Conservation (phyloP, 331 rosid genomes). For the Rhamnella rubrinervis region DNA sequence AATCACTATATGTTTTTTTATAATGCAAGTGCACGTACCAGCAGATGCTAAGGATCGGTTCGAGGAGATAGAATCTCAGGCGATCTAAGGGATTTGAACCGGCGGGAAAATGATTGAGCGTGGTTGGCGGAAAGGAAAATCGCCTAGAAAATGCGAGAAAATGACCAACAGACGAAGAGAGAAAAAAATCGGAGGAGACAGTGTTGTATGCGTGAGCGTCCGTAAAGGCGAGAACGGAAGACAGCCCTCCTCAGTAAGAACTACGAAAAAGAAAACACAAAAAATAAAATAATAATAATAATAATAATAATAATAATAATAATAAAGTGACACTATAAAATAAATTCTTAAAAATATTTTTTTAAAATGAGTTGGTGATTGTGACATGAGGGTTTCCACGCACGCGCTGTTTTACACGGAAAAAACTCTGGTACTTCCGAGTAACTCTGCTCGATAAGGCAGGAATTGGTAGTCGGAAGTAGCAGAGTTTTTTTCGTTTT, state of each 20-base stretch:
- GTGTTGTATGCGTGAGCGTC: not conserved
- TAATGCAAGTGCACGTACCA: conserved; percentile 35
- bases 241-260: too few relatives aligned
- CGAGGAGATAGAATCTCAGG: conserved; percentile 22
- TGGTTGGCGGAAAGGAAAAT: conserved; percentile 50
- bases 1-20: conserved; percentile 14
- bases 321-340: too few relatives aligned
- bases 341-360: too few relatives aligned
- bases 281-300: too few relatives aligned
- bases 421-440: too few relatives aligned
- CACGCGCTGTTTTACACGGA: too few relatives aligned
- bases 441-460: too few relatives aligned
- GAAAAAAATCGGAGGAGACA: not conserved
- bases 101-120: conserved; percentile 7
- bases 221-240: not conserved
- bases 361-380: too few relatives aligned
- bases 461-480: too few relatives aligned
- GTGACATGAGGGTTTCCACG: too few relatives aligned
- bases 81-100: conserved; percentile 20
- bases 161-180: conserved; percentile 33
- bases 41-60: conserved; percentile 36
- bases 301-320: too few relatives aligned
- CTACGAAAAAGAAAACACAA: not conserved
- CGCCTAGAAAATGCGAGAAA: conserved; percentile 53
- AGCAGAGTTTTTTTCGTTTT: too few relatives aligned